phyloP scores from a whole-genome alignment of 257 asterid species.

The Cruciata laevipes region DNA sequence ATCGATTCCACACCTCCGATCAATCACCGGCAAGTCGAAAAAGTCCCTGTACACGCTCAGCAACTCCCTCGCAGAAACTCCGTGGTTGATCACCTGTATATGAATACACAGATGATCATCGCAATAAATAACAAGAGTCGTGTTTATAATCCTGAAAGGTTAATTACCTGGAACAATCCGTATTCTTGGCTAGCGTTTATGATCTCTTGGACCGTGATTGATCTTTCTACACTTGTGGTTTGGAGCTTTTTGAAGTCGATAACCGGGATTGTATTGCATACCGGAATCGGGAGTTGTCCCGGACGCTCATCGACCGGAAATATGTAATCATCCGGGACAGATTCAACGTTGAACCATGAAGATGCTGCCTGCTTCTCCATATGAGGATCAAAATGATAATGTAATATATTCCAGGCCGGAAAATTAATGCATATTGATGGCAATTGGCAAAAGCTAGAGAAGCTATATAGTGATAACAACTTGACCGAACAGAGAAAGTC shows the following conservation, averaged over 20 bases:
- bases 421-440: background rate
- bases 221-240: slow-evolving; percentile 10
- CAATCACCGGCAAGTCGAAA: slow-evolving; percentile 24
- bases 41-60: slow-evolving; percentile 20
- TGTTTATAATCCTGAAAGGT: no score
- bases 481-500: no score
- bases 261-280: slow-evolving; percentile 34
- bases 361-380: slow-evolving; percentile 12
- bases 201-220: slow-evolving; percentile 13
- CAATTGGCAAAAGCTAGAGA: background rate
- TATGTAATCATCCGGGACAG: slow-evolving; percentile 39
- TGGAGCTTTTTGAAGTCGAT: slow-evolving; percentile 29
- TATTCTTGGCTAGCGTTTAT: slow-evolving; percentile 27
- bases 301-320: slow-evolving; percentile 40
- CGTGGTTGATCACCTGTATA: slow-evolving; percentile 32
- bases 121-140: background rate
- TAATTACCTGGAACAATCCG: slow-evolving; percentile 39
- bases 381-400: background rate
- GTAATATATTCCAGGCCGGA: background rate
- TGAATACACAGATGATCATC: background rate
- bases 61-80: slow-evolving; percentile 19
- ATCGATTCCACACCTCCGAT: slow-evolving; percentile 8
- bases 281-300: slow-evolving; percentile 31
- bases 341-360: slow-evolving; percentile 42
- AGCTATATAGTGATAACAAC: background rate